A percentile compares a stretch with the other conserved stretches of the same genome.
phyloP scores from a whole-genome alignment of 1,284 basidiomycete species.

The Taiwanofungus camphoratus region DNA sequence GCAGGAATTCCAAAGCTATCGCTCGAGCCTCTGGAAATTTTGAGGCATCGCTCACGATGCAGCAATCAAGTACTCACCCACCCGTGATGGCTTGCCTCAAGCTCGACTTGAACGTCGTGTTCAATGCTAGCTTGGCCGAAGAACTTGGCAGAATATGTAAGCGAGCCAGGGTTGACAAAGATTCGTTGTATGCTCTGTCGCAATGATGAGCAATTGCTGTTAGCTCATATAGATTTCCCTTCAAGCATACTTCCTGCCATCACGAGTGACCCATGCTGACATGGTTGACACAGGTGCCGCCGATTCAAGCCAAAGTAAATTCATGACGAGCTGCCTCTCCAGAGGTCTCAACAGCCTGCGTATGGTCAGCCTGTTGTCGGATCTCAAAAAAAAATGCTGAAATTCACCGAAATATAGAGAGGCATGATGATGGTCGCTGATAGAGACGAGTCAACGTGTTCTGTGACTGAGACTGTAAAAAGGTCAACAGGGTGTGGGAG shows the following conservation, averaged over 20 bases:
- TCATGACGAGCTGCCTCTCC: constrained; percentile 89
- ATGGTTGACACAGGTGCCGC: constrained; percentile 68
- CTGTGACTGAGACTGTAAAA: constrained; percentile 84
- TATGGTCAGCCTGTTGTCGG: constrained; percentile 13
- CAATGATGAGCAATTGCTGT: not conserved
- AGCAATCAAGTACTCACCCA: constrained; percentile 57
- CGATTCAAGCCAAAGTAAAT: constrained; percentile 86
- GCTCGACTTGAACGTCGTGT: constrained; percentile 73
- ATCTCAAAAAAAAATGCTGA: constrained; percentile 9
- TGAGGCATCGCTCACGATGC: constrained; percentile 6
- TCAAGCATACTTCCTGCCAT: constrained; percentile 60
- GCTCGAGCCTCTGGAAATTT: constrained; percentile 66
- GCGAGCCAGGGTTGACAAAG: constrained; percentile 59
- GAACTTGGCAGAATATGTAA: constrained; percentile 74
- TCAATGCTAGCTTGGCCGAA: constrained; percentile 59
- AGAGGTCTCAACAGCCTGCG: constrained; percentile 78
- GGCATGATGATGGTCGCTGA: constrained; percentile 85
- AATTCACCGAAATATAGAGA: constrained; percentile 85
- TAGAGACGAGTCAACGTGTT: constrained; percentile 83
- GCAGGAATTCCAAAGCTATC: constrained; percentile 89
- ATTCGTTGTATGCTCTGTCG: constrained; percentile 67
- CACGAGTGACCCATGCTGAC: constrained; percentile 78
- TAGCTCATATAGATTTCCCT: not conserved
- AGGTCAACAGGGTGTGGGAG: constrained; percentile 68
- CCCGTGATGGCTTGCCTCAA: constrained; percentile 89